Evolutionary conservation across 352 stramenopile genomes (phyloP).

Genomic region (Phytophthora niederhauseri): DNA sequence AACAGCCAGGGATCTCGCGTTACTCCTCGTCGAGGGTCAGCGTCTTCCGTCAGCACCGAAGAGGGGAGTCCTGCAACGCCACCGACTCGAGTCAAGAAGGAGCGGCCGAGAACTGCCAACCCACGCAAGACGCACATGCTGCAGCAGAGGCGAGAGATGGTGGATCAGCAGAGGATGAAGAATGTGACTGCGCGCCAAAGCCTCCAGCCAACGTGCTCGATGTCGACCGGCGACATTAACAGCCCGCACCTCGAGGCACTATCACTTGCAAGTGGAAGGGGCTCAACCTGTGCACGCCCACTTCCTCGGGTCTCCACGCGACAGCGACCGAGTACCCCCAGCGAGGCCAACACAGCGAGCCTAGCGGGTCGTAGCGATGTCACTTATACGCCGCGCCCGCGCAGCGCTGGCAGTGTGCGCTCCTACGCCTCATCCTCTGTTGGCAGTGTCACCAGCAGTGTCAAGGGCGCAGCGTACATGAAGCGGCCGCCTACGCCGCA

Average conservation of each 20-base stretch:
- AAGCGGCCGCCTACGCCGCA: conserved; percentile 60
- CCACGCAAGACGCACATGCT: conserved; percentile 69
- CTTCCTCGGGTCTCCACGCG: conserved; percentile 12
- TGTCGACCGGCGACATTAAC: conserved; percentile 53
- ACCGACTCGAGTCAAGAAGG: conserved; percentile 40
- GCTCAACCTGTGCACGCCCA: not conserved
- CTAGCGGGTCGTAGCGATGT: conserved; percentile 15
- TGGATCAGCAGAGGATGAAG: conserved; percentile 40
- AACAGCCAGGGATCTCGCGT: not conserved
- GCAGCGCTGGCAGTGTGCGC: conserved; percentile 63
- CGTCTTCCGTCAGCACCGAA: conserved; percentile 12
- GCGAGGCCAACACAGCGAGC: conserved; percentile 22
- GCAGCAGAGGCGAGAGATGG: conserved; percentile 63
- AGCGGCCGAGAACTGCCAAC: conserved; percentile 67
- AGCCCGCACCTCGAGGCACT: conserved; percentile 29
- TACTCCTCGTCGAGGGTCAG: conserved; percentile 5
- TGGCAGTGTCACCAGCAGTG: conserved; percentile 29
- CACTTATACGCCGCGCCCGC: conserved; percentile 34
- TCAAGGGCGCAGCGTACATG: conserved; percentile 66
- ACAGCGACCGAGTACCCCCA: conserved; percentile 4
- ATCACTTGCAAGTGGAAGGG: conserved; percentile 21
- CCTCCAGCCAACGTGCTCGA: conserved; percentile 32
- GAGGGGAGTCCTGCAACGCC: conserved; percentile 1
- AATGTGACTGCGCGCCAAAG: conserved; percentile 10
- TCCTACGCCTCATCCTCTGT: conserved; percentile 32